Percentiles rank a stretch among this genome's conserved stretches.
Evolutionary conservation across 2,329 filamentous ascomycete species (phyloP).

Genomic region (Massarina eburnea): DNA sequence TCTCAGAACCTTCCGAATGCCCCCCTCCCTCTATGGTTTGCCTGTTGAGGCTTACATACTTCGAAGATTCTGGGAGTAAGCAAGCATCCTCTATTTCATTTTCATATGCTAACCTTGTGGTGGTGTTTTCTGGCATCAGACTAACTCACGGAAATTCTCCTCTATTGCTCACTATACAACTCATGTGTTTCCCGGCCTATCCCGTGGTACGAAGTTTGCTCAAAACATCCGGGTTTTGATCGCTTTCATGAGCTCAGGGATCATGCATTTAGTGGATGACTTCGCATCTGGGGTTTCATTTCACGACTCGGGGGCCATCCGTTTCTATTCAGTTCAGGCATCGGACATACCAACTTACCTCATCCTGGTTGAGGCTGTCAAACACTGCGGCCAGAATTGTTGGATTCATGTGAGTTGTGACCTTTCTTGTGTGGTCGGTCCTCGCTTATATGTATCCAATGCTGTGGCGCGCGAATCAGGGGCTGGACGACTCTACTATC

Average conservation of each 20-base stretch:
- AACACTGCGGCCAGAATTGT: neutral
- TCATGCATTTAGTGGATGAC: constrained; percentile 12
- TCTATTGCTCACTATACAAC: constrained; percentile 8
- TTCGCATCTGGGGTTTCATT: constrained; percentile 7
- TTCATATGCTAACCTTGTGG: neutral
- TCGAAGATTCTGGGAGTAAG: constrained; percentile 8
- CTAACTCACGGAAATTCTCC: constrained; percentile 9
- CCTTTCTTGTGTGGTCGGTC: constrained; percentile 8
- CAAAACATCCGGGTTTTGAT: constrained; percentile 8
- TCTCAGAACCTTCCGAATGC: constrained; percentile 7
- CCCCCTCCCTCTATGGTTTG: constrained; percentile 13
- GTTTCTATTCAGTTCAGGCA: constrained; percentile 7
- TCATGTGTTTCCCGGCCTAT: constrained; percentile 3
- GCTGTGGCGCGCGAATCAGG: constrained; percentile 8
- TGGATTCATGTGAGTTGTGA: constrained; percentile 7
- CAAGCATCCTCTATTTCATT: neutral
- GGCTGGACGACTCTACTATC: constrained; percentile 10
- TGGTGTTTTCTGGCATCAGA: constrained; percentile 15
- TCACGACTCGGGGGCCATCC: constrained; percentile 9
- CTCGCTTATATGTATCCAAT: constrained; percentile 12
- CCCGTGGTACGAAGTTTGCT: constrained; percentile 5
- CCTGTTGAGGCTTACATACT: constrained; percentile 6
- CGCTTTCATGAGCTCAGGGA: constrained; percentile 8
- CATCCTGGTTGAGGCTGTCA: neutral
- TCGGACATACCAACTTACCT: constrained; percentile 5